phyloP scores from a whole-genome alignment of 192 early-diverging fungal genomes.

The Rhizoclosmatium sp. region DNA sequence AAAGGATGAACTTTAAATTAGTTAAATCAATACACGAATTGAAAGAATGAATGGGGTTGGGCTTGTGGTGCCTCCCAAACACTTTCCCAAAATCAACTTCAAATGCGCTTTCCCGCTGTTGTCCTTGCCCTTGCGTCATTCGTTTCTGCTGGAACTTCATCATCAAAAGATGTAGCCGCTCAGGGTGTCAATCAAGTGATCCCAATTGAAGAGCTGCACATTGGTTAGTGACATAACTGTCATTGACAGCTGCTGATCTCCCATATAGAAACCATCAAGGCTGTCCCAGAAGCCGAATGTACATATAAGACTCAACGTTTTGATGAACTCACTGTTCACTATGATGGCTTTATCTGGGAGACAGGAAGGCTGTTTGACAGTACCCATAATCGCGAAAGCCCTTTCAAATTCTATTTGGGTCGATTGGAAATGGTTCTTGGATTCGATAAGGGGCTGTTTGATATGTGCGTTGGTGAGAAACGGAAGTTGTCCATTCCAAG shows the following conservation, averaged over 20 bases:
- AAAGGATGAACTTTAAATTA: conserved; percentile 4
- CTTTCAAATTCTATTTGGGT: conserved; percentile 79
- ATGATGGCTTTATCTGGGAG: conserved; percentile 16
- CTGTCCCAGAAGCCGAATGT: conserved; percentile 61
- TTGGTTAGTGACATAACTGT: too few relatives aligned
- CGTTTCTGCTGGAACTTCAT: too few relatives aligned
- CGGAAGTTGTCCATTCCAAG: conserved; percentile 75
- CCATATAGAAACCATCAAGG: not conserved
- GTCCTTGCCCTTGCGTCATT: too few relatives aligned
- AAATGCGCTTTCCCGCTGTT: too few relatives aligned
- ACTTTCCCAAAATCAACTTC: too few relatives aligned
- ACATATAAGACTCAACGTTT: conserved; percentile 49
- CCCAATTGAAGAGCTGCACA: too few relatives aligned
- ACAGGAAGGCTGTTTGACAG: conserved; percentile 75
- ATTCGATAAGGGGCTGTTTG: conserved; percentile 77
- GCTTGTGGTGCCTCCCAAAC: too few relatives aligned
- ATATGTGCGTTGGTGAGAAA: conserved; percentile 86
- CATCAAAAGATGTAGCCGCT: too few relatives aligned
- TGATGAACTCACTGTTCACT: conserved; percentile 34
- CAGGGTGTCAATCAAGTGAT: too few relatives aligned
- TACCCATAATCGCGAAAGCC: conserved; percentile 66
- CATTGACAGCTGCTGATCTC: not conserved
- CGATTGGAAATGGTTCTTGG: conserved; percentile 70
- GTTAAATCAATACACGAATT: not conserved
- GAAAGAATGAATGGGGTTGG: too few relatives aligned